Percentiles rank a stretch among this genome's conserved stretches.
Conservation (phyloP, 208 protist species). For the Leishmania lainsoni region DNA sequence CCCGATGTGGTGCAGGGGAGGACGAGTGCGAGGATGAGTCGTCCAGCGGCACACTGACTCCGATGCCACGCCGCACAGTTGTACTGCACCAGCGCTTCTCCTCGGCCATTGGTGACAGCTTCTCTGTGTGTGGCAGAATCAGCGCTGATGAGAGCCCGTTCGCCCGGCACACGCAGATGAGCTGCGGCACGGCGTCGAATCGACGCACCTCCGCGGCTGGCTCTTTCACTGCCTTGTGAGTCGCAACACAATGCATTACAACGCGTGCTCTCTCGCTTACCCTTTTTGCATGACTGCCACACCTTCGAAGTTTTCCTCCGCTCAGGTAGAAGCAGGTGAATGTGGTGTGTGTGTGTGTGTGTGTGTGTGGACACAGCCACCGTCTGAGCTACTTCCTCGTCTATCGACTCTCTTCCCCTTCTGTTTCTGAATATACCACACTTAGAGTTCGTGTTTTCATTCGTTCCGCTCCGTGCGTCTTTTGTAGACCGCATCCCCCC, state of each 20-base stretch:
- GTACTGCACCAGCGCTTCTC: constrained; percentile 33
- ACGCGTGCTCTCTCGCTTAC: not conserved
- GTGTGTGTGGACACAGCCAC: not conserved
- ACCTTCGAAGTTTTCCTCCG: not conserved
- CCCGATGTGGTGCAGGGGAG: not conserved
- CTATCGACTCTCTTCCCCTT: not conserved
- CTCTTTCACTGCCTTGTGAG: constrained; percentile 6
- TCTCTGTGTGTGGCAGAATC: constrained; percentile 10
- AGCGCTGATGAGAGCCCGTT: constrained; percentile 24
- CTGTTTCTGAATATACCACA: not conserved
- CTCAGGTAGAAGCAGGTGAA: not conserved
- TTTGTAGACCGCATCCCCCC: not conserved
- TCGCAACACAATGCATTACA: not conserved
- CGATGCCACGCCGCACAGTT: constrained; percentile 32
- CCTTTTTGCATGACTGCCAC: not conserved
- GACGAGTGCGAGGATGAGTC: constrained; percentile 22
- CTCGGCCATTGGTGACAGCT: constrained; percentile 23
- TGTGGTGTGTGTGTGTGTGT: not conserved
- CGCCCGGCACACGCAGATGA: constrained; percentile 23
- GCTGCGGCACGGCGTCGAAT: constrained; percentile 31
- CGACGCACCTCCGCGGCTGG: constrained; percentile 19
- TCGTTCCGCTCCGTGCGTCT: not conserved
- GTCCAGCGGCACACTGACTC: constrained; percentile 33
- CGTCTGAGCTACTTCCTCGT: not conserved
- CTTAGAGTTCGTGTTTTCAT: not conserved